Conservation (phyloP, 495 filamentous ascomycete species). For the Baudoinia panamericana region DNA sequence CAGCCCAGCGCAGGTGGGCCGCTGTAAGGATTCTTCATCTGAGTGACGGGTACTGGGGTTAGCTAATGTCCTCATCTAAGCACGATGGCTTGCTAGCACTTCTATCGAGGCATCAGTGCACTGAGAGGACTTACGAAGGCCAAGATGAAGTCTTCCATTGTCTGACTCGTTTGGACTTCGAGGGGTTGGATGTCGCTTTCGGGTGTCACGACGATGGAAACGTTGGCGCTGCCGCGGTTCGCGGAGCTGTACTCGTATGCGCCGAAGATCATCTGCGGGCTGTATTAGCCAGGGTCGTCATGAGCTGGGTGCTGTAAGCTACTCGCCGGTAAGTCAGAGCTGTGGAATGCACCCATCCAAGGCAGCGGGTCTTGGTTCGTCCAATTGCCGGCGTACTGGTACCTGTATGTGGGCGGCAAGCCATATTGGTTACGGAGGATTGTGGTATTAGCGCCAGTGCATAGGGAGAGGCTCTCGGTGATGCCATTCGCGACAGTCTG, state of each 20-base stretch:
- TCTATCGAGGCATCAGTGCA: too few relatives aligned
- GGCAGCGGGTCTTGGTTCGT: slow-evolving; percentile 27
- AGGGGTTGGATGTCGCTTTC: too few relatives aligned
- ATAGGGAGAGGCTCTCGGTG: slow-evolving; percentile 10
- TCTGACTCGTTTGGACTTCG: slow-evolving; percentile 17
- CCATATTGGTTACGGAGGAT: slow-evolving; percentile 4
- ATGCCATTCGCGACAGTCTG: slow-evolving; percentile 3
- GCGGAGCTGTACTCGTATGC: too few relatives aligned
- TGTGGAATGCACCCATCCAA: slow-evolving; percentile 35
- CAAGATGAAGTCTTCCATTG: slow-evolving; percentile 27
- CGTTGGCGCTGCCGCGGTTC: too few relatives aligned
- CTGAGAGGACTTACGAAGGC: too few relatives aligned
- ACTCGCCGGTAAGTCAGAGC: slow-evolving; percentile 36
- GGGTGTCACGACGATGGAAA: too few relatives aligned
- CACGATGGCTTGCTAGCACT: too few relatives aligned
- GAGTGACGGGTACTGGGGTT: too few relatives aligned
- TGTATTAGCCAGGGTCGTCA: slow-evolving; percentile 33
- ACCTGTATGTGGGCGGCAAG: slow-evolving; percentile 28
- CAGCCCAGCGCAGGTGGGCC: slow-evolving; percentile 13
- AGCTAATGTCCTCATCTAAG: too few relatives aligned
- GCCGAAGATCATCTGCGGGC: too few relatives aligned
- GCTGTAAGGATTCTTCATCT: slow-evolving; percentile 18
- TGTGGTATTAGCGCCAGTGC: slow-evolving; percentile 12
- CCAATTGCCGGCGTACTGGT: slow-evolving; percentile 31
- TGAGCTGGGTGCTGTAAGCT: too few relatives aligned